Conservation (phyloP, 371 early-diverging fungal species). For the Funneliformis caledonium region DNA sequence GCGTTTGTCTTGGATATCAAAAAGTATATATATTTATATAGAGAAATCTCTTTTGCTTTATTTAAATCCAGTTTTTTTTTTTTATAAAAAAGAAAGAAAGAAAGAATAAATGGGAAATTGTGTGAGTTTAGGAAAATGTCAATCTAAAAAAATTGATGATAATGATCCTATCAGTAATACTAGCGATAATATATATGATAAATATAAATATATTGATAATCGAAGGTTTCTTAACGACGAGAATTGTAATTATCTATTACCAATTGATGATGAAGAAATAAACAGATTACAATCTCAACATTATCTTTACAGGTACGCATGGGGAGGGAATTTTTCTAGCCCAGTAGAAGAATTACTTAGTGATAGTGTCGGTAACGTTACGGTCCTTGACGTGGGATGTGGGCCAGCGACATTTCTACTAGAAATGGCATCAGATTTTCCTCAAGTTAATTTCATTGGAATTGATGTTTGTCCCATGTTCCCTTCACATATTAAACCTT, state of each 20-base stretch:
- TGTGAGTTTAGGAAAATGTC: neutral
- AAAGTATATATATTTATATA: neutral
- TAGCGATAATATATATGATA: neutral
- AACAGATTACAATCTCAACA: constrained; percentile 28
- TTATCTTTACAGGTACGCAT: constrained; percentile 19
- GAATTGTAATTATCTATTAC: constrained; percentile 8
- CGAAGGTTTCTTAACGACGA: constrained; percentile 20
- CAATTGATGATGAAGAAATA: constrained; percentile 15
- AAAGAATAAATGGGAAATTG: no score
- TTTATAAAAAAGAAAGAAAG: no score
- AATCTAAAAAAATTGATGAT: neutral
- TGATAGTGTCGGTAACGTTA: neutral
- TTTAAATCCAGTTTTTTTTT: no score
- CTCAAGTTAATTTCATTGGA: constrained; percentile 57
- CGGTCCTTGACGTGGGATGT: constrained; percentile 16
- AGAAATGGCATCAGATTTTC: constrained; percentile 66
- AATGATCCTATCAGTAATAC: neutral
- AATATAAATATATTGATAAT: constrained; percentile 24
- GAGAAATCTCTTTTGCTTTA: neutral
- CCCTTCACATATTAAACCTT: constrained; percentile 58
- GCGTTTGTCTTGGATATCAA: no score
- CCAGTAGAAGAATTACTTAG: constrained; percentile 12
- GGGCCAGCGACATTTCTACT: constrained; percentile 26
- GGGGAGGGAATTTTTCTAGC: constrained; percentile 14
- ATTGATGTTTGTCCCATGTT: constrained; percentile 61